phyloP scores from a whole-genome alignment of 2,329 filamentous ascomycete species.

The Malbranchea zuffiana region DNA sequence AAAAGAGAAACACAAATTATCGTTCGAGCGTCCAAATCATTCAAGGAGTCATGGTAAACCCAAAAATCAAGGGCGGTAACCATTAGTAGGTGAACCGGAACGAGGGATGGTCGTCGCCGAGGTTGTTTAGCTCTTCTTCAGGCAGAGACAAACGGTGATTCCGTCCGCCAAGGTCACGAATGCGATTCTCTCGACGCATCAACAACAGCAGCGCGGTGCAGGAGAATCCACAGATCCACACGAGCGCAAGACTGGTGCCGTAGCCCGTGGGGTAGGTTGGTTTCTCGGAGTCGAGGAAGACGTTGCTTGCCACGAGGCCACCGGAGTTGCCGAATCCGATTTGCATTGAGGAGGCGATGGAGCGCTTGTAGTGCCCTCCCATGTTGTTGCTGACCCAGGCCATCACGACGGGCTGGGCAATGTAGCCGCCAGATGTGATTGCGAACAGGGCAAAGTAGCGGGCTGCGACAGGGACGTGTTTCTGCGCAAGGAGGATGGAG shows the following conservation, averaged over 20 bases:
- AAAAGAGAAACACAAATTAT: no score
- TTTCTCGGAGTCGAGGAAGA: conserved; percentile 23
- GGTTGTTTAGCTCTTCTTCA: conserved; percentile 27
- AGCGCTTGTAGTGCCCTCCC: conserved; percentile 48
- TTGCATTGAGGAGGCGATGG: conserved; percentile 43
- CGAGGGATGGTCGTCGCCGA: conserved; percentile 32
- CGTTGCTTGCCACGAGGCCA: conserved; percentile 27
- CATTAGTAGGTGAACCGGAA: conserved; percentile 29
- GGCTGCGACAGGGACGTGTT: conserved; percentile 37
- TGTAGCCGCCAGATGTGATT: conserved; percentile 44
- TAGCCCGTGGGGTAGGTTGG: conserved; percentile 22
- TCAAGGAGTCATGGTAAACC: not conserved
- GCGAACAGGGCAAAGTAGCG: conserved; percentile 48
- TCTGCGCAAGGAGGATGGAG: conserved; percentile 43
- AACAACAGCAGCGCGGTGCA: conserved; percentile 24
- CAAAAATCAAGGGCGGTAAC: no score
- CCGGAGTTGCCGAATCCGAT: conserved; percentile 30
- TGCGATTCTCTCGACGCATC: conserved; percentile 28
- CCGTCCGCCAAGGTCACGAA: conserved; percentile 26
- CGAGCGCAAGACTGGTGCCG: conserved; percentile 22
- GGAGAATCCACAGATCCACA: conserved; percentile 27
- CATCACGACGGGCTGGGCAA: conserved; percentile 45
- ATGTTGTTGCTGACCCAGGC: conserved; percentile 50
- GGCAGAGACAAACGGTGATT: conserved; percentile 27
- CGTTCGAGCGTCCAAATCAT: not conserved